These are phyloP conservation scores for Verticillium longisporum DNA, from an alignment of 2,329 filamentous ascomycete genomes.

Conservation along the genomic window DNA sequence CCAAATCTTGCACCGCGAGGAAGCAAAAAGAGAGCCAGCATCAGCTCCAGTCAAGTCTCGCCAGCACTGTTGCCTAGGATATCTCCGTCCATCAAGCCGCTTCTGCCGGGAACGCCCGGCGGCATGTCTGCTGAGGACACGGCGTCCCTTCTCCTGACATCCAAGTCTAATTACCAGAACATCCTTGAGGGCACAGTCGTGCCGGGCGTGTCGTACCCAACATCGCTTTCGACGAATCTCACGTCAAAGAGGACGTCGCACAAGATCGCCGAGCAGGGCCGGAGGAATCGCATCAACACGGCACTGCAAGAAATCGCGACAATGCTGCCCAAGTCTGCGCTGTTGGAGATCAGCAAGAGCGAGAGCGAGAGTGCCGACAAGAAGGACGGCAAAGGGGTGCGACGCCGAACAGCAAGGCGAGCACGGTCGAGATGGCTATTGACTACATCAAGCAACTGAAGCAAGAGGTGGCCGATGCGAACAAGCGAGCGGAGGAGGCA, in stretches of 20 bases:
- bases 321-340: slow-evolving; percentile 60
- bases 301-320: slow-evolving; percentile 87
- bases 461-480: slow-evolving; percentile 61
- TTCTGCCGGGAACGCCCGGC: slow-evolving; percentile 58
- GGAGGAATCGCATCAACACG: slow-evolving; percentile 90
- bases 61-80: slow-evolving; percentile 84
- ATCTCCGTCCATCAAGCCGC: slow-evolving; percentile 87
- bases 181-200: slow-evolving; percentile 89
- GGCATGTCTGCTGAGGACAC: slow-evolving; percentile 50
- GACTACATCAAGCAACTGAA: slow-evolving; percentile 87
- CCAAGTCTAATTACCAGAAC: slow-evolving; percentile 97
- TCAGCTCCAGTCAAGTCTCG: slow-evolving; percentile 69
- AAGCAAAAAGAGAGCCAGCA: slow-evolving; percentile 63
- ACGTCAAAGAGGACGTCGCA: slow-evolving; percentile 96
- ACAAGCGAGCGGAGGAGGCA: slow-evolving; percentile 54
- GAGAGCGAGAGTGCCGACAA: slow-evolving; percentile 38
- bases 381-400: slow-evolving; percentile 32
- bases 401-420: slow-evolving; percentile 82
- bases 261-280: slow-evolving; percentile 95
- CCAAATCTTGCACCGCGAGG: slow-evolving; percentile 49
- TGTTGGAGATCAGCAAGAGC: slow-evolving; percentile 31
- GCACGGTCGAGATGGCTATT: slow-evolving; percentile 95
- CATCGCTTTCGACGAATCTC: slow-evolving; percentile 83
- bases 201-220: slow-evolving; percentile 84
- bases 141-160: slow-evolving; percentile 71